Percentiles rank a stretch among this genome's conserved stretches.
These are phyloP conservation scores for Syzygium jambos DNA, from an alignment of 345 rosid species.

Conservation along the genomic window DNA sequence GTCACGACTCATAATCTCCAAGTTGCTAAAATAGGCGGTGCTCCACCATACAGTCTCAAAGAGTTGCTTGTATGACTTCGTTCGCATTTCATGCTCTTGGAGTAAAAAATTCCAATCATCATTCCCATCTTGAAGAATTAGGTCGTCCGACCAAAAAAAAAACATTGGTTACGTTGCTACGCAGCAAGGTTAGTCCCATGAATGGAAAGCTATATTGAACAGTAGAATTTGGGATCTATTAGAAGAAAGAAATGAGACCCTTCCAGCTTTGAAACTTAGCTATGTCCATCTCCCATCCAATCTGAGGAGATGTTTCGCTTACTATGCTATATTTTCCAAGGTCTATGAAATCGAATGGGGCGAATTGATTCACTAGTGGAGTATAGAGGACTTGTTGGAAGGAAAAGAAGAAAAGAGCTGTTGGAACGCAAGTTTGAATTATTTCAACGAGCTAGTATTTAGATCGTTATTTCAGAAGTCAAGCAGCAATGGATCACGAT, in stretches of 20 bases:
- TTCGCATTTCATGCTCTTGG: background rate
- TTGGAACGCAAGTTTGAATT: background rate
- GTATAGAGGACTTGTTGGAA: background rate
- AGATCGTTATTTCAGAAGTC: background rate
- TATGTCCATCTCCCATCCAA: background rate
- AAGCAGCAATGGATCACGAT: background rate
- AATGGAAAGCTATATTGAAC: background rate
- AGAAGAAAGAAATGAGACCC: background rate
- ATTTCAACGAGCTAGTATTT: background rate
- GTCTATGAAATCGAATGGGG: background rate
- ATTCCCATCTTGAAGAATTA: no score
- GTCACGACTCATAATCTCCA: background rate
- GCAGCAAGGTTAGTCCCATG: background rate
- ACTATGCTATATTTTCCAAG: background rate
- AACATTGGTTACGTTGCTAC: background rate
- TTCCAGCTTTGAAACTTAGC: background rate
- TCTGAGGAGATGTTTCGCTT: background rate
- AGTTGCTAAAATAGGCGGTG: background rate
- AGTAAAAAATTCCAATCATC: accelerated
- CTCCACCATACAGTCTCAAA: background rate
- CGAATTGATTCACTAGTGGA: background rate
- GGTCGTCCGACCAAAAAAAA: background rate
- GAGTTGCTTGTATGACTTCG: background rate
- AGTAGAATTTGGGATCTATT: background rate
- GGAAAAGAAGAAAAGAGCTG: background rate